These are phyloP conservation scores for Coriaria nepalensis DNA, from an alignment of 306 rosid genomes.

Conservation along the genomic window DNA sequence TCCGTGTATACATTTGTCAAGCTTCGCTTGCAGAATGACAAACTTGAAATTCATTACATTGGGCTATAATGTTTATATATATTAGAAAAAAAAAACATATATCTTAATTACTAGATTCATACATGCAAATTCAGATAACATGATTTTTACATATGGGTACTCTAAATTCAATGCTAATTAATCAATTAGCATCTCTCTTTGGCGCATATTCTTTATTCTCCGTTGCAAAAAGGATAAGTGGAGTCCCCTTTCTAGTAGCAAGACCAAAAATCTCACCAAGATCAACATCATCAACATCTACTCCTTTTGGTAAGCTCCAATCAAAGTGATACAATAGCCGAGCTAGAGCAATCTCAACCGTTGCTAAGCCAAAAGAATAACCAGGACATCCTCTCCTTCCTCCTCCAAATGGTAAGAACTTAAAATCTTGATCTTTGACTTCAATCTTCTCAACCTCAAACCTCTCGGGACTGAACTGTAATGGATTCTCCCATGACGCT, in stretches of 20 bases:
- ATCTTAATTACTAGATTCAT: too few species aligned
- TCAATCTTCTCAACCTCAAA: slow-evolving; percentile 7
- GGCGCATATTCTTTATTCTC: slow-evolving; percentile 7
- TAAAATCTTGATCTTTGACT: slow-evolving; percentile 15
- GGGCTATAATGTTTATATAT: too few species aligned
- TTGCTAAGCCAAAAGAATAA: slow-evolving; percentile 16
- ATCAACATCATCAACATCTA: slow-evolving; percentile 17
- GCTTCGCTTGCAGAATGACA: too few species aligned
- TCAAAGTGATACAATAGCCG: slow-evolving; percentile 25
- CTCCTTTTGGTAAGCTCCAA: slow-evolving; percentile 23
- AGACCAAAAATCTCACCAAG: slow-evolving; percentile 29
- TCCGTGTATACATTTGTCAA: too few species aligned
- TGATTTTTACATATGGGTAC: too few species aligned
- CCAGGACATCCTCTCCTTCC: slow-evolving; percentile 38
- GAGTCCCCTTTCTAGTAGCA: slow-evolving; percentile 19
- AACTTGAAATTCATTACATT: too few species aligned
- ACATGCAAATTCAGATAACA: too few species aligned
- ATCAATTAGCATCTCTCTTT: too few species aligned
- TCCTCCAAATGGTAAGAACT: slow-evolving; percentile 29
- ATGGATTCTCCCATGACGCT: slow-evolving; percentile 22
- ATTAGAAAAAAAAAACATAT: too few species aligned
- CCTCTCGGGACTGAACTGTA: slow-evolving; percentile 19
- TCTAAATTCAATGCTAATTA: too few species aligned
- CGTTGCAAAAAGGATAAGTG: slow-evolving; percentile 22
- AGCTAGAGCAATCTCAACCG: slow-evolving; percentile 21